Conservation (phyloP, 495 filamentous ascomycete species). For the Podospora didyma region DNA sequence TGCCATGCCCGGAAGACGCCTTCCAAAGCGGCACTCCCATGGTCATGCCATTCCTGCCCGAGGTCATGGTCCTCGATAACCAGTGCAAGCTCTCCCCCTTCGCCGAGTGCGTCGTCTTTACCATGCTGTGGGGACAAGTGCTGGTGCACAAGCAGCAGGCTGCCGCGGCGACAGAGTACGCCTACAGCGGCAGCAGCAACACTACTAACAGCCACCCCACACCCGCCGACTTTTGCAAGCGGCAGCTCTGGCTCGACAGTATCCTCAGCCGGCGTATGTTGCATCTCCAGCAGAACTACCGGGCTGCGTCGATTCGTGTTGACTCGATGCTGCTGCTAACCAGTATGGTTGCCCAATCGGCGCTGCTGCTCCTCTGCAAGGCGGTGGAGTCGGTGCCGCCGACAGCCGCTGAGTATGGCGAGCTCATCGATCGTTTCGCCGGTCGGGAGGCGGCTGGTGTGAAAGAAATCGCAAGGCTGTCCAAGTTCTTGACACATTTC, state of each 20-base stretch:
- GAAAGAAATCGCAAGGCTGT: not conserved
- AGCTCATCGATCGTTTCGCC: not conserved
- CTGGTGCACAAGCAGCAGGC: not conserved
- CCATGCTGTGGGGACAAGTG: not conserved
- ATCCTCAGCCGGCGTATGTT: not conserved
- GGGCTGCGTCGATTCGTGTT: not conserved
- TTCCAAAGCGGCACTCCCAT: not conserved
- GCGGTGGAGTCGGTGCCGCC: not conserved
- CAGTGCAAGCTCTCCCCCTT: not conserved
- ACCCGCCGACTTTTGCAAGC: not conserved
- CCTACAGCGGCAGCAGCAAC: too few species aligned
- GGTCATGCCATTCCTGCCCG: not conserved
- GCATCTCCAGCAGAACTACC: not conserved
- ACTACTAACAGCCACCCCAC: not conserved
- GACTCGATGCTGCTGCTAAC: constrained; percentile 1
- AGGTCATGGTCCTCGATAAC: not conserved
- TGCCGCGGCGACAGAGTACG: not conserved
- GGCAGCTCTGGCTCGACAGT: not conserved
- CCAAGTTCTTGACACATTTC: not conserved
- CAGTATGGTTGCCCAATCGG: not conserved
- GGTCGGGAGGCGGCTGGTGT: not conserved
- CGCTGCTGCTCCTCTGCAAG: not conserved
- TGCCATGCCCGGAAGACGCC: not conserved
- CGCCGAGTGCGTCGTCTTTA: not conserved
- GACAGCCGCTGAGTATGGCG: not conserved